A percentile compares a stretch with the other conserved stretches of the same genome.
Conservation (phyloP, 257 asterid genomes). For the Prunella vulgaris region DNA sequence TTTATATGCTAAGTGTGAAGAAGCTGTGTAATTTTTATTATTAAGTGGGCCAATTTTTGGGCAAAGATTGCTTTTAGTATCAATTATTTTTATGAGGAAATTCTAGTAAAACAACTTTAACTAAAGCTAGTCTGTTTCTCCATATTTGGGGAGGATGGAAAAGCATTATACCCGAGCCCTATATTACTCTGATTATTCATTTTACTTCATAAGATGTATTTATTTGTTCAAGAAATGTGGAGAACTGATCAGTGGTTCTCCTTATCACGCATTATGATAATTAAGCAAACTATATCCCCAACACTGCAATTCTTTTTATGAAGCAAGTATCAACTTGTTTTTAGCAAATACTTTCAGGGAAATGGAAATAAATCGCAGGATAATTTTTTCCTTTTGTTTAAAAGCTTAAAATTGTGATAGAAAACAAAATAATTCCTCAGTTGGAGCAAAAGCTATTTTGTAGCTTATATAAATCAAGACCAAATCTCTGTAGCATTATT, state of each 20-base stretch:
- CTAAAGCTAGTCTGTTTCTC: too few species aligned
- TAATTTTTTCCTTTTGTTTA: neutral
- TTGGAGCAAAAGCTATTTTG: neutral
- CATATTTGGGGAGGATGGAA: too few species aligned
- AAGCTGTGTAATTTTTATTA: neutral
- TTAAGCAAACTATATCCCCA: neutral
- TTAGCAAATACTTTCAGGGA: neutral
- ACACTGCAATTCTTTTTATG: neutral
- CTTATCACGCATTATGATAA: neutral
- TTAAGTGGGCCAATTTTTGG: too few species aligned
- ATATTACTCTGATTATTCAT: conserved; percentile 2
- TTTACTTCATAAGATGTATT: neutral
- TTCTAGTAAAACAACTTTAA: too few species aligned
- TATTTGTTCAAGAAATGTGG: conserved; percentile 7
- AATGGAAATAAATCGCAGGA: neutral
- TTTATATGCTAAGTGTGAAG: neutral
- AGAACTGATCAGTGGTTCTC: neutral
- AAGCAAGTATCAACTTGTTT: neutral
- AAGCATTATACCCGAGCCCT: neutral
- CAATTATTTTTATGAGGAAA: too few species aligned
- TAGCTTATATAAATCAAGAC: neutral
- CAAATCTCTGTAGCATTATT: neutral
- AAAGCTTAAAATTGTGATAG: neutral
- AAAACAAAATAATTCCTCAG: neutral
- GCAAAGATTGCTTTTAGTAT: neutral